Base-by-base conservation (phyloP, 345 rosid species). In the Gossypium herbaceum region DNA sequence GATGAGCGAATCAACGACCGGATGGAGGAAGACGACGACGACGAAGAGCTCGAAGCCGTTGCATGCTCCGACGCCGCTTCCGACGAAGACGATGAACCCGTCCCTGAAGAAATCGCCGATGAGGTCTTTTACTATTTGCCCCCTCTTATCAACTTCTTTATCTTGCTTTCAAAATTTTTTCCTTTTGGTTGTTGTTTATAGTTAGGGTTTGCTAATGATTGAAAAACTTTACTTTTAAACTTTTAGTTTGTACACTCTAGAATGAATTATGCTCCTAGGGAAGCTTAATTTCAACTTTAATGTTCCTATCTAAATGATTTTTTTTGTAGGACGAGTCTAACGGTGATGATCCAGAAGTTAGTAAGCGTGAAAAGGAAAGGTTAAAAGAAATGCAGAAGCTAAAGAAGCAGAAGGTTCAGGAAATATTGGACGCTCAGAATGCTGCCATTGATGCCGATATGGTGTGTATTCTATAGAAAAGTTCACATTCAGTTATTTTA, bases 31-130 rank as follows among this genome's bases (percentile, higher is more conserved):
- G 90, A 84, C 9, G 97, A 87, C 55, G 98, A 87, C 55, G 98
- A 92, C 71, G 98, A 94, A 78, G 98, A 94, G 88, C 87, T 94
- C n/a, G 93, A 94, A 79, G 98, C 97, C 70, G 98, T 94, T 25
- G 97, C 91, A 81, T 97, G 98, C 75, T 79, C 95, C 19, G 97
- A 86, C 24, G 97, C 88, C 6, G 92, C 77, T 51, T 90, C 97
- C 62, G 96, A 88, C 54, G 93, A 85, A 0, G 92, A 91, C 19
- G 89, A 88, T 7, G 94, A 86, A 29, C 80, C 75, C 11, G 81
- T 73, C 24, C 62, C 75, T 9, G 84, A 75, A 5, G 88, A 43
- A 0, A 80, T 66, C 9, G 79, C 22, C 13, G 89, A 79, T 22
- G 88, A 77, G 15, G 86, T 13, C 50, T 15, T 48, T 64, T 60